Evolutionary conservation across 257 asterid species (phyloP), one percentile per base, ranked within the genome.

Genomic region (Ehretia macrophylla): DNA sequence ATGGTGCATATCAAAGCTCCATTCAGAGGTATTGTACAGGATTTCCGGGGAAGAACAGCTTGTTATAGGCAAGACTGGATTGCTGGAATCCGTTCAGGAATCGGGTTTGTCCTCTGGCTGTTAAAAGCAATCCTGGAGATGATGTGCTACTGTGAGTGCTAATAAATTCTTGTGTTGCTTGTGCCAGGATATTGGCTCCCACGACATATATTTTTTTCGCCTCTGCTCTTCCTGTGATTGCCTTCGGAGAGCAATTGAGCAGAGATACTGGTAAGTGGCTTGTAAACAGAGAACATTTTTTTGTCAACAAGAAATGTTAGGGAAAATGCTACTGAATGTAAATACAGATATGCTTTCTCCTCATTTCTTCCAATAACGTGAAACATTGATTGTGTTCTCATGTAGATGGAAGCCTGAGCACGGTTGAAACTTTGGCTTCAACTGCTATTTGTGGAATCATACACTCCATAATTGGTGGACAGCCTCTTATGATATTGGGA

Each of bases 191-290:
- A 17, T 32, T 83, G 21, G 90, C 90, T 73, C 90, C 90, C 48
- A 80, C 87, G 17, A 55, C 86, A 0, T 83, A 77, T 17, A 75
- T 83, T 44, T 83, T 72, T 66, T 80, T 83, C 53, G 86, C 90
- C 40, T 83, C 86, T 23, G 83, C 90, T 40, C 87, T 80, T 66
- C 90, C 90, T 14, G 90, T 83, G 16, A 83, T 83, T 66, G 87
- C 87, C 56, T 80, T 83, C 56, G 90, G 87, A 35, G 85, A 80
- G 69, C 87, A 83, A 69, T 52, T 83, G 20, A 83, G 73, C 61
- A 60, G 81, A 60, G 90, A 83, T 52, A 80, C 83, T 39, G 85
- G 87, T 83, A 67, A 14, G 11, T n/a, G n/a, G n/a, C n/a, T n/a
- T n/a, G n/a, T n/a, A n/a, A n/a, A n/a, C n/a, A 10, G 17, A 21